These are phyloP conservation scores for Trichopus zeylanicus DNA, from an alignment of 116 monocot species.

Conservation along the genomic window DNA sequence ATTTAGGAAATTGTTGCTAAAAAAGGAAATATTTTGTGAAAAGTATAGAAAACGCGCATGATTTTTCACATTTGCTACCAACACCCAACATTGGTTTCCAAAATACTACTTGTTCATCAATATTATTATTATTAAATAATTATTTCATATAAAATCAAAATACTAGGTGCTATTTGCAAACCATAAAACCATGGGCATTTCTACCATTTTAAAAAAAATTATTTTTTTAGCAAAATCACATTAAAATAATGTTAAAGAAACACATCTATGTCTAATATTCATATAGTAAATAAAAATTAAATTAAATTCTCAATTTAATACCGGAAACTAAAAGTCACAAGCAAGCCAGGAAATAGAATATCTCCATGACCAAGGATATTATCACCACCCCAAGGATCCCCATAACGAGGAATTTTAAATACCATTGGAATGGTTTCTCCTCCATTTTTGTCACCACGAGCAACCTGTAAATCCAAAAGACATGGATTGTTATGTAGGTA, in stretches of 20 bases:
- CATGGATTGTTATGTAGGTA: not conserved
- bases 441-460: conserved; percentile 67
- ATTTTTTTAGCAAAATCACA: too few species aligned
- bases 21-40: not conserved
- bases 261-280: not conserved
- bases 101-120: too few species aligned
- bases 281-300: not conserved
- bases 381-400: conserved; percentile 86
- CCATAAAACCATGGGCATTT: too few species aligned
- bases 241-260: not conserved
- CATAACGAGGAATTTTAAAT: conserved; percentile 69
- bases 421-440: conserved; percentile 92
- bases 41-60: too few species aligned
- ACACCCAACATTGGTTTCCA: too few species aligned
- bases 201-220: too few species aligned
- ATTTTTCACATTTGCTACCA: too few species aligned
- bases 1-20: not conserved
- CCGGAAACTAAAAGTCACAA: conserved; percentile 89
- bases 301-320: conserved; percentile 6
- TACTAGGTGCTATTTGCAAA: too few species aligned
- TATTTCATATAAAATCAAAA: too few species aligned
- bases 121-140: too few species aligned
- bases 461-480: conserved; percentile 47
- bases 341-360: conserved; percentile 87
- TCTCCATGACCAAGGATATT: conserved; percentile 99